phyloP scores from a whole-genome alignment of 768 basidiomycete genomes.

The Mycena leptocephala region DNA sequence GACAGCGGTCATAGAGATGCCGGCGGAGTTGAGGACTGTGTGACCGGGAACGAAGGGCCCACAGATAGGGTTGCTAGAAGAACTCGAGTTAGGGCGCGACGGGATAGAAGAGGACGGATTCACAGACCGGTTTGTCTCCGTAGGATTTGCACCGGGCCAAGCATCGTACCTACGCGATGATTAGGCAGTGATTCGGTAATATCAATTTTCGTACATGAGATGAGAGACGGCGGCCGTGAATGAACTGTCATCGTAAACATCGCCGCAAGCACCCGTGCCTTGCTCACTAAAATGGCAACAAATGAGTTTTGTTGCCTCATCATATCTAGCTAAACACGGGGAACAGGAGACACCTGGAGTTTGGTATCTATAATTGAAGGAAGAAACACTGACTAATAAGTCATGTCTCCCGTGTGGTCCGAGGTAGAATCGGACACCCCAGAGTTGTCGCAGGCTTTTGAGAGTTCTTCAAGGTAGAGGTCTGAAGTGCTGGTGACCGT shows the following conservation, averaged over 20 bases:
- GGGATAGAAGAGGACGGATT: too few relatives aligned
- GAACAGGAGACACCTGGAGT: too few relatives aligned
- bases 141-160: not conserved
- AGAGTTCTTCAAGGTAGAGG: conserved; percentile 46
- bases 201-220: conserved; percentile 40
- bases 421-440: conserved; percentile 40
- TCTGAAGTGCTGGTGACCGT: conserved; percentile 42
- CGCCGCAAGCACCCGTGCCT: conserved; percentile 48
- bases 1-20: conserved; percentile 39
- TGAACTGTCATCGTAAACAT: conserved; percentile 47
- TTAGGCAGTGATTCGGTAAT: not conserved
- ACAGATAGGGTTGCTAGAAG: conserved; percentile 46
- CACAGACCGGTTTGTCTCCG: conserved; percentile 43
- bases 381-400: conserved; percentile 51
- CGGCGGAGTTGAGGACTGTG: conserved; percentile 33
- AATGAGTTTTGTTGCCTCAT: too few relatives aligned
- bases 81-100: too few relatives aligned
- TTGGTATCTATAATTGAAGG: too few relatives aligned
- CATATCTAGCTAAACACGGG: too few relatives aligned
- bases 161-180: not conserved
- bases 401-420: conserved; percentile 45
- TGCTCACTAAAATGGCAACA: conserved; percentile 35
- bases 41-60: conserved; percentile 48
- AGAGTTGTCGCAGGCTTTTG: conserved; percentile 46
- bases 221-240: conserved; percentile 49